These are phyloP conservation scores for Oenanthe sinensis DNA, from an alignment of 129 eudicot genomes.

Conservation along the genomic window DNA sequence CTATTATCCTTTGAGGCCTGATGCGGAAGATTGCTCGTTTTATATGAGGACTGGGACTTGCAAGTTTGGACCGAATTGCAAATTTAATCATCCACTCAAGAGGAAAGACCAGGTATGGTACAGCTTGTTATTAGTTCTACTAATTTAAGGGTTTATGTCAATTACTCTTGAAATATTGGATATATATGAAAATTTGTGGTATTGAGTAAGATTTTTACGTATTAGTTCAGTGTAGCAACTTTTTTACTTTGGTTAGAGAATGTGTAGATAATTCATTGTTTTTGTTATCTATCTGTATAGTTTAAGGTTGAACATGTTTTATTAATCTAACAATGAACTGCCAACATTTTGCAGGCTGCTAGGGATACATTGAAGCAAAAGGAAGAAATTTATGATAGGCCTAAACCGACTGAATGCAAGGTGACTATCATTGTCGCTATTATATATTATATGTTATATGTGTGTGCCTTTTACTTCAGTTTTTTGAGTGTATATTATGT, in stretches of 20 bases:
- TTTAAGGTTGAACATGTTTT: background rate
- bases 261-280: background rate
- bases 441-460: background rate
- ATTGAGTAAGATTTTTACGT: background rate
- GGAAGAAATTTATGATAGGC: background rate
- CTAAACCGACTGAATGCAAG: constrained; percentile 1
- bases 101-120: constrained; percentile 52
- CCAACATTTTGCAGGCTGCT: background rate
- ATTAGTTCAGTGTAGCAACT: background rate
- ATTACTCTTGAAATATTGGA: background rate
- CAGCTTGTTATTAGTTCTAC: background rate
- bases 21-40: constrained; percentile 74
- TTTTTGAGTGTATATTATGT: background rate
- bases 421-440: background rate
- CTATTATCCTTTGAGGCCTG: constrained; percentile 60
- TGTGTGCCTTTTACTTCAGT: background rate
- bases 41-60: constrained; percentile 73
- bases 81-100: constrained; percentile 72
- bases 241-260: background rate
- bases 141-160: background rate
- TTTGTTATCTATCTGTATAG: background rate
- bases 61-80: constrained; percentile 74
- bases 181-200: background rate
- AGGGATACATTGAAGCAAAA: constrained; percentile 5
- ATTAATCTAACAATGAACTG: background rate